Evolutionary conservation across 2,329 filamentous ascomycete species (phyloP).

Genomic region (Cercospora zeae-maydis): DNA sequence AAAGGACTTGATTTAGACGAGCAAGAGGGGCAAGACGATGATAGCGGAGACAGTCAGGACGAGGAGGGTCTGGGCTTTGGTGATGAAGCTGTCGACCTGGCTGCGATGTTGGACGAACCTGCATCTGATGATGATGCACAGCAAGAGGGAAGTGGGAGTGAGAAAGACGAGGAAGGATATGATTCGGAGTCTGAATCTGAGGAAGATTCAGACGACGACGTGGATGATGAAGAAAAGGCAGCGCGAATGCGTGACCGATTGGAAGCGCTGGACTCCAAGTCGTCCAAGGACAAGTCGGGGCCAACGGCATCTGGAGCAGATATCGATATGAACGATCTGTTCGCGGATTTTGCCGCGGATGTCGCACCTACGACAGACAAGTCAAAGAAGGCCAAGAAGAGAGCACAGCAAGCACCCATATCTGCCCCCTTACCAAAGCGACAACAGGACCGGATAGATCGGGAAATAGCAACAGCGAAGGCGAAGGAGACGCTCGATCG

Average conservation of each 20-base stretch:
- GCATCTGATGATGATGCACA: constrained; percentile 45
- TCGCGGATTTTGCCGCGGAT: constrained; percentile 62
- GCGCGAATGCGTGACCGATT: constrained; percentile 51
- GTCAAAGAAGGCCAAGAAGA: constrained; percentile 54
- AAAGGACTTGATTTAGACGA: constrained; percentile 51
- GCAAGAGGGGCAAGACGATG: constrained; percentile 40
- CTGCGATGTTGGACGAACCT: constrained; percentile 57
- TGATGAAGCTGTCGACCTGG: constrained; percentile 61
- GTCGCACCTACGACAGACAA: constrained; percentile 65
- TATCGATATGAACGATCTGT: constrained; percentile 45
- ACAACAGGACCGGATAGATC: constrained; percentile 80
- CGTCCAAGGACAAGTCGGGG: constrained; percentile 9
- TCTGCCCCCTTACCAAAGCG: constrained; percentile 78
- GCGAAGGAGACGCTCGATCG: constrained; percentile 85
- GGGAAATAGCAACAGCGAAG: constrained; percentile 79
- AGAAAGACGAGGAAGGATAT: constrained; percentile 53
- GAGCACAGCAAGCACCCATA: constrained; percentile 45
- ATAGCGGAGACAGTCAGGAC: constrained; percentile 45
- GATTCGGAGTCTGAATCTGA: constrained; percentile 45
- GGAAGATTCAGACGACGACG: constrained; percentile 41
- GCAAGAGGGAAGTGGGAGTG: constrained; percentile 29
- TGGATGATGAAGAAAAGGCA: constrained; percentile 61
- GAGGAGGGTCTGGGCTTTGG: constrained; percentile 55
- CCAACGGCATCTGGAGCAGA: constrained; percentile 37
- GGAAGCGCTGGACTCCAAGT: constrained; percentile 47